phyloP scores from a whole-genome alignment of 1,139 yeast genomes.

The Candida tetrigidarum region DNA sequence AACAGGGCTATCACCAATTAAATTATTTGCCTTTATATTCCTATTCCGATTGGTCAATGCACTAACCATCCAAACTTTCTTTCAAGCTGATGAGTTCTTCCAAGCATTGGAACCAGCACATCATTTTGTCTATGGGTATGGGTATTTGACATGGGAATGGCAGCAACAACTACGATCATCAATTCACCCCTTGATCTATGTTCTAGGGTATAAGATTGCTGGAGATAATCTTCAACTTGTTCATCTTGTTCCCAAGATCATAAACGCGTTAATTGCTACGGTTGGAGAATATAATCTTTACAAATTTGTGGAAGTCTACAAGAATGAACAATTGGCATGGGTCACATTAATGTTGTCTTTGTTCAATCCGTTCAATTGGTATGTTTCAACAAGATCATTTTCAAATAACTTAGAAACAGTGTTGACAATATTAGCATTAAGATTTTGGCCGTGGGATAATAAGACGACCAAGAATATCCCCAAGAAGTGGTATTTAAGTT shows the following conservation, averaged over 20 bases:
- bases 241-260: slow-evolving; percentile 57
- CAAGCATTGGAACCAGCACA: slow-evolving; percentile 96
- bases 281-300: slow-evolving; percentile 69
- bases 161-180: slow-evolving; percentile 70
- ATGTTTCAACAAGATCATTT: slow-evolving; percentile 78
- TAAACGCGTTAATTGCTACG: slow-evolving; percentile 74
- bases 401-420: slow-evolving; percentile 83
- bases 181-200: slow-evolving; percentile 76
- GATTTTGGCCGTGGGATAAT: slow-evolving; percentile 73
- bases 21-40: slow-evolving; percentile 15
- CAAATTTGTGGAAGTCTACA: slow-evolving; percentile 45
- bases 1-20: slow-evolving; percentile 5
- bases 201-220: slow-evolving; percentile 37
- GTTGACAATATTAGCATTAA: slow-evolving; percentile 69
- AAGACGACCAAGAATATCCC: no score
- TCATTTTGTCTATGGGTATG: slow-evolving; percentile 70
- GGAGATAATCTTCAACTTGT: slow-evolving; percentile 20
- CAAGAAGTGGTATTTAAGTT: slow-evolving; percentile 23
- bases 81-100: slow-evolving; percentile 97
- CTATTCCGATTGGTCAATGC: slow-evolving; percentile 55
- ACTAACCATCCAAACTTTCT: slow-evolving; percentile 67
- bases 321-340: slow-evolving; percentile 43
- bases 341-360: slow-evolving; percentile 57
- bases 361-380: slow-evolving; percentile 84
- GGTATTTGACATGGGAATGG: slow-evolving; percentile 98